These are phyloP conservation scores for Geosmithia putterillii DNA, from an alignment of 2,329 filamentous ascomycete species.

Conservation along the genomic window DNA sequence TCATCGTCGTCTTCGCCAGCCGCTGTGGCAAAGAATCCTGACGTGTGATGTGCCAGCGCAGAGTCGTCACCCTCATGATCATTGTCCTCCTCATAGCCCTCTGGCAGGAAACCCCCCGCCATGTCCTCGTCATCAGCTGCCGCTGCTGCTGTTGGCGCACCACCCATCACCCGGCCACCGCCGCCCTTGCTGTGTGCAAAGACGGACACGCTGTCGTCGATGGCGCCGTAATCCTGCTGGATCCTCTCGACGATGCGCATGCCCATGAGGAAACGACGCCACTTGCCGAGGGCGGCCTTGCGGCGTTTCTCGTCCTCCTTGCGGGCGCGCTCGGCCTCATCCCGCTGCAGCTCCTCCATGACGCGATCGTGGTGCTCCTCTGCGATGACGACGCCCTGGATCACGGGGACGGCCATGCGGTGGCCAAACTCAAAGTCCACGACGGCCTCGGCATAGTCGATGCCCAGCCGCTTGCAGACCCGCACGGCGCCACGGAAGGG, in stretches of 20 bases:
- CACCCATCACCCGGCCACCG: neutral
- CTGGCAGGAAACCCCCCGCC: constrained; percentile 50
- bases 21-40: constrained; percentile 34
- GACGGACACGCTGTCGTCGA: constrained; percentile 37
- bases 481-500: constrained; percentile 65
- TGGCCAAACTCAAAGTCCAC: constrained; percentile 95
- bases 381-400: constrained; percentile 81
- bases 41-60: constrained; percentile 16
- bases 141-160: constrained; percentile 2
- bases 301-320: constrained; percentile 78
- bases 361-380: constrained; percentile 64
- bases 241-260: constrained; percentile 72
- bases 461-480: constrained; percentile 70
- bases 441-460: constrained; percentile 89
- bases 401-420: constrained; percentile 83
- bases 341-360: constrained; percentile 66
- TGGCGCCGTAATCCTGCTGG: constrained; percentile 60
- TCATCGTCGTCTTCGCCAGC: constrained; percentile 28
- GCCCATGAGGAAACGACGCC: constrained; percentile 81
- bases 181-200: constrained; percentile 33
- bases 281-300: constrained; percentile 60
- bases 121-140: constrained; percentile 29
- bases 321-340: constrained; percentile 60
- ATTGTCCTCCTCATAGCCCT: constrained; percentile 38
- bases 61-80: constrained; percentile 10